These are phyloP conservation scores for Chaetomium cochliodes DNA, from an alignment of 495 filamentous ascomycete genomes.

Conservation along the genomic window DNA sequence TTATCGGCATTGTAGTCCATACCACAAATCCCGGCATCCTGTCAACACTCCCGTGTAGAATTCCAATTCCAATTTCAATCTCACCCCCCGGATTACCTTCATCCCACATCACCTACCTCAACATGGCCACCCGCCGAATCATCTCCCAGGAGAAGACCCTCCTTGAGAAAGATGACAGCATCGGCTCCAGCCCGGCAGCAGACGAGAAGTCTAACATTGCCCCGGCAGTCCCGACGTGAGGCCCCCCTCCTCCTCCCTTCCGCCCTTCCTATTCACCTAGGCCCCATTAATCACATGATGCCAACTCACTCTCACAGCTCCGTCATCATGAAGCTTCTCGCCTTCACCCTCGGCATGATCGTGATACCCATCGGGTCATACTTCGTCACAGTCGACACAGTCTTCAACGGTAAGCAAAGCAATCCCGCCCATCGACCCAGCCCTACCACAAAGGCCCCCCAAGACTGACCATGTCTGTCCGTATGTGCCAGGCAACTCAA, in stretches of 20 bases:
- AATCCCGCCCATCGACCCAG: background rate
- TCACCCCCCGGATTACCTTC: background rate
- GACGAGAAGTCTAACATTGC: constrained; percentile 51
- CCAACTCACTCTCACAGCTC: constrained; percentile 52
- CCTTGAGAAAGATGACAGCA: constrained; percentile 54
- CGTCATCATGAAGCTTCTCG: constrained; percentile 85
- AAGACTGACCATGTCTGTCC: background rate
- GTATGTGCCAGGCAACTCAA: constrained; percentile 67
- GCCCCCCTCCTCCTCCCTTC: constrained; percentile 25
- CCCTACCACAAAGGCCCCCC: background rate
- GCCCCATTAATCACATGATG: background rate
- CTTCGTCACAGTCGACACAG: constrained; percentile 69
- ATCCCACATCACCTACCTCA: constrained; percentile 26
- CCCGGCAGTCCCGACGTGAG: constrained; percentile 73
- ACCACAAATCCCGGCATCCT: background rate
- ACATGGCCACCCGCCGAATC: constrained; percentile 61
- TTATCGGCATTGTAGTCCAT: background rate
- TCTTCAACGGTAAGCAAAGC: constrained; percentile 68
- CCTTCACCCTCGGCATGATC: constrained; percentile 90
- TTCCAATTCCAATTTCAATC: background rate
- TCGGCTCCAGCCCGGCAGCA: constrained; percentile 37
- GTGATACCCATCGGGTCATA: constrained; percentile 80
- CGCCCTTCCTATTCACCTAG: background rate
- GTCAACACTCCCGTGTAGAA: background rate
- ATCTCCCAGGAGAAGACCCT: constrained; percentile 53